Base-by-base conservation (phyloP, 2,329 filamentous ascomycete genomes). In the Ophiocordyceps camponoti-floridani region DNA sequence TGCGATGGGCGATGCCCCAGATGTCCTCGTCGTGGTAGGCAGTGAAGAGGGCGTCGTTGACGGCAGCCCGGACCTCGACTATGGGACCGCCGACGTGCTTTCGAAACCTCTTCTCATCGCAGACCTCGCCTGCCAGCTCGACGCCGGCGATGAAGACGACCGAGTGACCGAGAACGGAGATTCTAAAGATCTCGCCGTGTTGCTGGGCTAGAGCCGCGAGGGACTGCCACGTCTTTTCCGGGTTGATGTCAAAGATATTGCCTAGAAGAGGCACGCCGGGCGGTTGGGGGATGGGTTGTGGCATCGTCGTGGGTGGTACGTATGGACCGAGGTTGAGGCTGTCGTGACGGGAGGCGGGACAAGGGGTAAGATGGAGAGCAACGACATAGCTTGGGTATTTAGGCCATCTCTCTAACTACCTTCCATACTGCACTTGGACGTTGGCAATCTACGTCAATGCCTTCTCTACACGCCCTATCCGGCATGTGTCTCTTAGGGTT, bases 61-160 rank as follows among this genome's bases (percentile, higher is more conserved):
- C 68, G 7, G 66, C 58, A 26, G 62, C 60, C 26, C 69, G 63
- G 46, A 73, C 73, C 60, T 73, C 67, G 43, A 70, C 63, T 42
- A 74, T 61, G 4, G 70, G 69, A 0, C 69, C 69, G 27, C 68
- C 68, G 2, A 74, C 69, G 48, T 61, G 71, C 51, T 74, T 74
- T 46, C 69, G 66, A 54, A 73, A 74, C 1, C 70, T 64, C 51
- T 61, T 66, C 59, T 73, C 59, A 52, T 74, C 68, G 51, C 69
- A 73, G 2, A 73, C 54, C 50, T 71, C 70, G 19, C 63, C 60
- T 23, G 68, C 62, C 8, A 73, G 61, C 16, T 62, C 65, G 8
- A 58, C 61, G 44, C 69, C 65, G 13, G 68, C 69, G 7, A 70
- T 62, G 47, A 73, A 73, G 30, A 62, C 51, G 18, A 63, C 49